Evolutionary conservation across 1,284 basidiomycete species (phyloP), one percentile per base, ranked within the genome.

Genomic region (Heterobasidion parviporum): DNA sequence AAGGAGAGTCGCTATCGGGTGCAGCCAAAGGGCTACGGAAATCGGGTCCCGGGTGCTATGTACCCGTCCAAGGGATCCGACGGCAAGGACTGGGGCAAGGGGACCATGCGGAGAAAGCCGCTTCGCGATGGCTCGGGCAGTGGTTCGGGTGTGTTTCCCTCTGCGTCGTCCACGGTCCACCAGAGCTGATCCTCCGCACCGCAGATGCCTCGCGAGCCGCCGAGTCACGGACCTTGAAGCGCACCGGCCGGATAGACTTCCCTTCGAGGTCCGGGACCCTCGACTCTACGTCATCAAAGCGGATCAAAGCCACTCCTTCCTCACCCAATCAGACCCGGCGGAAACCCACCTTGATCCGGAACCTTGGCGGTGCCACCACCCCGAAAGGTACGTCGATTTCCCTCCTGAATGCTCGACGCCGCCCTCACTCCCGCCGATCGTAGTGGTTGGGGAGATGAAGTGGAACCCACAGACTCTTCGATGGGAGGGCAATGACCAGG

Each of bases 401-500:
- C 18, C 8, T 6, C 1, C 45, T 16, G 14, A 6, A 12, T 16
- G 44, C 9, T n/a, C 1, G 15, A 33, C 15, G 50, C 10, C 32
- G 14, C 10, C 35, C 50, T 53, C 14, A 53, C 38, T 12, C 56
- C 66, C 45, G 60, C 60, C 52, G 58, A 54, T 12, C 45, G 32
- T 65, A 93, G 92, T 91, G 47, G 83, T 95, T 56, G 92, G 92
- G 20, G 93, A 96, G 57, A 98, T 98, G 96, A 92, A 85, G 63
- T 98, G 94, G 92, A 98, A 98, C 70, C 92, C 94, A 20, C 75
- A 74, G 38, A 85, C 84, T 8, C 79, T 92, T 26, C 87, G 91
- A 20, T 98, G 95, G 95, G 95, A 98, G 75, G 96, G 96, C 57
- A 98, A 98, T 70, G 95, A 98, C 62, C 83, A 87, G 55, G 83